Evolutionary conservation across 192 early-diverging fungal species (phyloP).

Genomic region (Geranomyces variabilis): DNA sequence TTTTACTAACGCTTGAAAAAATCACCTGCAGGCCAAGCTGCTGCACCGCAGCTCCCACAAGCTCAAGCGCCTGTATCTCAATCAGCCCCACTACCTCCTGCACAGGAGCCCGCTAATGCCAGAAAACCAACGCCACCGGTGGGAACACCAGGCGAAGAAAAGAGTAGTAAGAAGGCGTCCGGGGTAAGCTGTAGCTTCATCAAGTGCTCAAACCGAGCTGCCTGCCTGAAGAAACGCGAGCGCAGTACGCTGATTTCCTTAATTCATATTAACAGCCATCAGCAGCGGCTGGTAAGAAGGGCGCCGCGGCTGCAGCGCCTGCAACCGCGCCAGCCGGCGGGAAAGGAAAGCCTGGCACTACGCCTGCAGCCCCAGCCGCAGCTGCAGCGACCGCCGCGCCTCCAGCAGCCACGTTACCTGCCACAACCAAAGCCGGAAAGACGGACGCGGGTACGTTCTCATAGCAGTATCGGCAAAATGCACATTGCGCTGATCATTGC

Average conservation of each 20-base stretch:
- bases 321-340: constrained; percentile 3
- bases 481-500: neutral
- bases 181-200: neutral
- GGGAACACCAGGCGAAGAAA: constrained; percentile 8
- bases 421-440: constrained; percentile 19
- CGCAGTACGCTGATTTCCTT: neutral
- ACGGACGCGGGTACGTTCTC: neutral
- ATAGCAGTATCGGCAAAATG: neutral
- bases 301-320: constrained; percentile 1
- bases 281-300: constrained; percentile 15
- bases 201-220: no score
- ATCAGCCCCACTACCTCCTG: neutral
- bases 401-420: neutral
- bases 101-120: neutral
- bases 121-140: constrained; percentile 28
- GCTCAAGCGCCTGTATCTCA: constrained; percentile 7
- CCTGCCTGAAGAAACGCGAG: no score
- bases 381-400: constrained; percentile 6
- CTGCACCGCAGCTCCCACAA: constrained; percentile 6
- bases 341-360: constrained; percentile 22
- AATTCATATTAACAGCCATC: constrained; percentile 5
- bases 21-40: neutral
- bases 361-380: constrained; percentile 1
- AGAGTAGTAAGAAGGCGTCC: constrained; percentile 1
- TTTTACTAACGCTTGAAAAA: no score